Evolutionary conservation across 2,329 filamentous ascomycete genomes (phyloP).

Genomic region (Neobulgaria alba): DNA sequence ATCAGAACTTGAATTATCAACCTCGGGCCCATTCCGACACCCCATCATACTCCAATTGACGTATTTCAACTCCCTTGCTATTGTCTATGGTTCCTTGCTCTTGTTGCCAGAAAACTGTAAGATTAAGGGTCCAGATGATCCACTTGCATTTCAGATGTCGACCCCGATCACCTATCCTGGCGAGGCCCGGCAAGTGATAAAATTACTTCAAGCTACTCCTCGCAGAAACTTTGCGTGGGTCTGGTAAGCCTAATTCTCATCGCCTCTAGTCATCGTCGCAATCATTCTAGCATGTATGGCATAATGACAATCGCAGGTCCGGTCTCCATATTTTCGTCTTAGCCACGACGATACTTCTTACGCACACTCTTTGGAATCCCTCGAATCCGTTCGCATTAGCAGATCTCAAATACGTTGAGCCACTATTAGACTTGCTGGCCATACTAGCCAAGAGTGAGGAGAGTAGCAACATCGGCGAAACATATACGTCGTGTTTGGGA

Average conservation of each 20-base stretch:
- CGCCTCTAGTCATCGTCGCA: no score
- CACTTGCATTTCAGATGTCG: constrained; percentile 1
- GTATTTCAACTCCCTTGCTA: constrained; percentile 13
- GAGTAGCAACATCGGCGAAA: constrained; percentile 7
- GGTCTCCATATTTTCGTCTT: constrained; percentile 17
- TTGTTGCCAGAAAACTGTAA: constrained; percentile 1
- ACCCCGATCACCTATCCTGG: constrained; percentile 5
- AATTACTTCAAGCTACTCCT: constrained; percentile 12
- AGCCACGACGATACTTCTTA: constrained; percentile 14
- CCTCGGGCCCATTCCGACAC: constrained; percentile 1
- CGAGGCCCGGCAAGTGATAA: constrained; percentile 15
- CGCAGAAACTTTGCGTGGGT: constrained; percentile 14
- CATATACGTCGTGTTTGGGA: constrained; percentile 8
- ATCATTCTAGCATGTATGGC: background rate
- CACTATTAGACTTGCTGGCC: constrained; percentile 11
- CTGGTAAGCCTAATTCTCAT: constrained; percentile 8
- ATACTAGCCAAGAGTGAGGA: constrained; percentile 4
- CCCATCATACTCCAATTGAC: constrained; percentile 9
- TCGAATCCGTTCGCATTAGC: constrained; percentile 5
- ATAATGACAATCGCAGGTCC: constrained; percentile 5
- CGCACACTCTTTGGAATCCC: constrained; percentile 8
- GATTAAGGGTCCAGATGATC: background rate
- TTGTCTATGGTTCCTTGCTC: constrained; percentile 7
- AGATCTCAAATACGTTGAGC: constrained; percentile 13
- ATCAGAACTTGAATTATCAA: background rate